phyloP scores from a whole-genome alignment of 1,139 yeast species.

The Lodderomyces metapsilosis region DNA sequence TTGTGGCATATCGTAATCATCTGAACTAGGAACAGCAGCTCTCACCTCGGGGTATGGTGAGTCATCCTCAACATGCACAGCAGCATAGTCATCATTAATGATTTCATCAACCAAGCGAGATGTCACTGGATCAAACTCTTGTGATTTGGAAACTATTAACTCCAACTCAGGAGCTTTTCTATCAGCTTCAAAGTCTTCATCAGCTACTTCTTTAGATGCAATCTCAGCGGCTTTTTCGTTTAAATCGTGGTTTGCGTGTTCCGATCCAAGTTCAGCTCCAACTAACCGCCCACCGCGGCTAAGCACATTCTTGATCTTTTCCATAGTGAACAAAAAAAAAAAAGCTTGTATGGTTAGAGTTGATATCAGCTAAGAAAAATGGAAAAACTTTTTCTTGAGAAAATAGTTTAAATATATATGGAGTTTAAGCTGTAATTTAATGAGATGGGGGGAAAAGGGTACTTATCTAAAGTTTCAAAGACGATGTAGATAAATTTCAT shows the following conservation, averaged over 20 bases:
- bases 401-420: too few relatives aligned
- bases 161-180: slow-evolving; percentile 18
- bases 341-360: too few relatives aligned
- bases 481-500: too few relatives aligned
- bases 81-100: slow-evolving; percentile 44
- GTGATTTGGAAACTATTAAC: slow-evolving; percentile 29
- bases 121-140: slow-evolving; percentile 38
- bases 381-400: too few relatives aligned
- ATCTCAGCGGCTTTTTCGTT: slow-evolving; percentile 9
- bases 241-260: background rate
- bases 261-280: slow-evolving; percentile 3
- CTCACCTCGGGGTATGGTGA: slow-evolving; percentile 71
- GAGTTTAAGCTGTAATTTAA: too few relatives aligned
- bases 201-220: slow-evolving; percentile 9
- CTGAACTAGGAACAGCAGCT: slow-evolving; percentile 64
- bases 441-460: too few relatives aligned
- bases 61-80: slow-evolving; percentile 46
- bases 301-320: slow-evolving; percentile 18
- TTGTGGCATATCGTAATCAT: slow-evolving; percentile 55
- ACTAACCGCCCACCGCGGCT: slow-evolving; percentile 5
- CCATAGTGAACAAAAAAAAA: slow-evolving; percentile 15
- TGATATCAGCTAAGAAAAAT: too few relatives aligned
- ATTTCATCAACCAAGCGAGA: slow-evolving; percentile 25
- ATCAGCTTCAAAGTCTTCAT: slow-evolving; percentile 25
- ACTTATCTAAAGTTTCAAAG: too few relatives aligned